Evolutionary conservation across 768 basidiomycete genomes (phyloP).

Genomic region (Exidia glandulosa): DNA sequence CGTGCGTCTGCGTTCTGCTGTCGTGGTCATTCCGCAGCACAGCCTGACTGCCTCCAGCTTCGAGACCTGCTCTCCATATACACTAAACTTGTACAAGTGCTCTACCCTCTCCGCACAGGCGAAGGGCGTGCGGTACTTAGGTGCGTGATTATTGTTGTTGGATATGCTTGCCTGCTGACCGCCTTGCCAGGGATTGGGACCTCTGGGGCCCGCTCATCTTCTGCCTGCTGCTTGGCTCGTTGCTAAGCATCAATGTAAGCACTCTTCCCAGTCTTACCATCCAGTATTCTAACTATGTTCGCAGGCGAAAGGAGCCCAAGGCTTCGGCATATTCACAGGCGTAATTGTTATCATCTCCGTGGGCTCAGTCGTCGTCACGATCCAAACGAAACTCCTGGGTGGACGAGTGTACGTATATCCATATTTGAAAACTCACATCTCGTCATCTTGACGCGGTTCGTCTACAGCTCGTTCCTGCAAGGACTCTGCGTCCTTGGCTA

Average conservation of each 20-base stretch:
- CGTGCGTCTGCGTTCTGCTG: constrained; percentile 33
- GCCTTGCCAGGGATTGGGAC: constrained; percentile 92
- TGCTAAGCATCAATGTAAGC: constrained; percentile 74
- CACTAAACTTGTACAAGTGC: constrained; percentile 83
- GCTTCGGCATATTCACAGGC: constrained; percentile 82
- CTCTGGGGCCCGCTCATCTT: constrained; percentile 91
- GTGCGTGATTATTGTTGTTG: constrained; percentile 24
- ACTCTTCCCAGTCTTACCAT: no score
- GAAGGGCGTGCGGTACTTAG: constrained; percentile 69
- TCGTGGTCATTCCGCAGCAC: constrained; percentile 1
- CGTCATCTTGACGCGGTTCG: neutral
- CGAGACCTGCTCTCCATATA: constrained; percentile 88
- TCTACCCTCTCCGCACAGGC: constrained; percentile 68
- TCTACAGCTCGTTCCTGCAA: constrained; percentile 81
- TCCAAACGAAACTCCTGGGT: constrained; percentile 74
- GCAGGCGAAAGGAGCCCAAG: no score
- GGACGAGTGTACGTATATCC: constrained; percentile 32
- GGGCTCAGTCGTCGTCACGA: constrained; percentile 81
- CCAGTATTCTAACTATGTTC: no score
- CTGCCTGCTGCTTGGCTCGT: constrained; percentile 66
- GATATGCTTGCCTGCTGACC: neutral
- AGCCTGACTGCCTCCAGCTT: constrained; percentile 35
- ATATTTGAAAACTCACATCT: no score
- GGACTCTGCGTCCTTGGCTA: constrained; percentile 91
- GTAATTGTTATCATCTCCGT: constrained; percentile 90